These are phyloP conservation scores for Plenodomus biglobosus DNA, from an alignment of 2,329 filamentous ascomycete genomes.

Conservation along the genomic window DNA sequence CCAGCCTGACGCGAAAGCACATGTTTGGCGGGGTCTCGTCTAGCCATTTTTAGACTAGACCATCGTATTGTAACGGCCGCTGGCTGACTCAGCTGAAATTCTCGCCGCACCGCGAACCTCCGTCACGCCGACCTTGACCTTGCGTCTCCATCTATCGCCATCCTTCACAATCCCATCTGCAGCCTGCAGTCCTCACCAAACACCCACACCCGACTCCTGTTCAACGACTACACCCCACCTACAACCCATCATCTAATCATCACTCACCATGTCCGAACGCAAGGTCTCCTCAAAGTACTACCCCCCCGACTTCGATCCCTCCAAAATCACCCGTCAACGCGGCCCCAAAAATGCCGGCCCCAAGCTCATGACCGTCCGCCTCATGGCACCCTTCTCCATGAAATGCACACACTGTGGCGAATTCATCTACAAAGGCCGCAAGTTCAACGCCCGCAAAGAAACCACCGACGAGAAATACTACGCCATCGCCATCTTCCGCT, in stretches of 20 bases:
- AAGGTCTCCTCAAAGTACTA: slow-evolving; percentile 73
- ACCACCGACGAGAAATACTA: slow-evolving; percentile 90
- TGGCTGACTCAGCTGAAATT: slow-evolving; percentile 21
- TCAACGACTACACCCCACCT: background rate
- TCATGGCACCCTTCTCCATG: slow-evolving; percentile 89
- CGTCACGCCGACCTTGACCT: slow-evolving; percentile 2
- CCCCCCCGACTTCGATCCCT: slow-evolving; percentile 85
- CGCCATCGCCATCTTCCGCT: slow-evolving; percentile 81
- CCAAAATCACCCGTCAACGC: slow-evolving; percentile 68
- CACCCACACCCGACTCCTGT: background rate
- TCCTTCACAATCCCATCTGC: background rate
- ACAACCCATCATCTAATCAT: background rate
- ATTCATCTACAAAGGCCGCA: slow-evolving; percentile 89
- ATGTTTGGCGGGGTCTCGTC: slow-evolving; percentile 21
- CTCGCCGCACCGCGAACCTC: background rate
- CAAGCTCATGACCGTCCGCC: slow-evolving; percentile 79
- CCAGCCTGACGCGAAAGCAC: slow-evolving; percentile 21
- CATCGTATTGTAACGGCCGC: too few species aligned
- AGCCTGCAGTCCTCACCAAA: background rate
- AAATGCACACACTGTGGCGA: slow-evolving; percentile 71
- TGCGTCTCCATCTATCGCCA: background rate
- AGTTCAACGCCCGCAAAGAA: slow-evolving; percentile 95
- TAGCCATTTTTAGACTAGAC: too few species aligned
- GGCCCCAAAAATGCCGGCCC: slow-evolving; percentile 73
- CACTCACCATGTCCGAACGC: slow-evolving; percentile 73